Conservation (phyloP, 73 alveolate genomes). For the Symbiodinium pilosum region DNA sequence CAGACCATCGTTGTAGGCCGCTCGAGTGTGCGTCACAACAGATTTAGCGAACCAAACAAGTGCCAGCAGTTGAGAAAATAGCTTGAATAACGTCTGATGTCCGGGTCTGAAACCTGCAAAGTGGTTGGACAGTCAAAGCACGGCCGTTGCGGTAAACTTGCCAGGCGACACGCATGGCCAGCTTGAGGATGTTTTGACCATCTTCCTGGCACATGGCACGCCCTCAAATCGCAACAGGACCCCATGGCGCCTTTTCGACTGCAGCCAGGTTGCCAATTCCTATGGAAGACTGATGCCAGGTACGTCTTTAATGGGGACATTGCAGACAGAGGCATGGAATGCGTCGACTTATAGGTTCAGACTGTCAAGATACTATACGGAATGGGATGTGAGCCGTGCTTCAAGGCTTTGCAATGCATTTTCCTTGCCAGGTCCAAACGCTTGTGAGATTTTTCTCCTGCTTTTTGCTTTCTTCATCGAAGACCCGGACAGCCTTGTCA, state of each 20-base stretch:
- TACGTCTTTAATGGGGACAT: slow-evolving; percentile 77
- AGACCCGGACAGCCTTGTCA: slow-evolving; percentile 65
- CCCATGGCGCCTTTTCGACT: too few relatives aligned
- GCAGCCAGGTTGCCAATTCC: not conserved
- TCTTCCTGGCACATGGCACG: slow-evolving; percentile 64
- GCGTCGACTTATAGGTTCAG: not conserved
- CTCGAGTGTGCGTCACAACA: too few relatives aligned
- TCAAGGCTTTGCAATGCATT: too few relatives aligned
- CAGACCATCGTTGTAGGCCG: slow-evolving; percentile 86
- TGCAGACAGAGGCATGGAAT: slow-evolving; percentile 50
- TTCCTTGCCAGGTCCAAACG: slow-evolving; percentile 39
- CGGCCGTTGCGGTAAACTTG: not conserved
- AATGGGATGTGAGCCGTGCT: too few relatives aligned
- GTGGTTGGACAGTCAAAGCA: too few relatives aligned
- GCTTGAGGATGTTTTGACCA: slow-evolving; percentile 67
- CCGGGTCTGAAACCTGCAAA: too few relatives aligned
- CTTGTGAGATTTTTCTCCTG: slow-evolving; percentile 49
- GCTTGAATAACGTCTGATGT: too few relatives aligned
- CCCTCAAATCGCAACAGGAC: slow-evolving; percentile 77
- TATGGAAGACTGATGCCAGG: slow-evolving; percentile 4
- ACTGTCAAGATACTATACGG: too few relatives aligned
- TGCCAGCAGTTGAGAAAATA: too few relatives aligned
- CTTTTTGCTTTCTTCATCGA: slow-evolving; percentile 85
- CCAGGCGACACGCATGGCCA: slow-evolving; percentile 93
- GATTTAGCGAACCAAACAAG: too few relatives aligned